Evolutionary conservation across 1,284 basidiomycete genomes (phyloP).

Genomic region (Marasmius fiardii): DNA sequence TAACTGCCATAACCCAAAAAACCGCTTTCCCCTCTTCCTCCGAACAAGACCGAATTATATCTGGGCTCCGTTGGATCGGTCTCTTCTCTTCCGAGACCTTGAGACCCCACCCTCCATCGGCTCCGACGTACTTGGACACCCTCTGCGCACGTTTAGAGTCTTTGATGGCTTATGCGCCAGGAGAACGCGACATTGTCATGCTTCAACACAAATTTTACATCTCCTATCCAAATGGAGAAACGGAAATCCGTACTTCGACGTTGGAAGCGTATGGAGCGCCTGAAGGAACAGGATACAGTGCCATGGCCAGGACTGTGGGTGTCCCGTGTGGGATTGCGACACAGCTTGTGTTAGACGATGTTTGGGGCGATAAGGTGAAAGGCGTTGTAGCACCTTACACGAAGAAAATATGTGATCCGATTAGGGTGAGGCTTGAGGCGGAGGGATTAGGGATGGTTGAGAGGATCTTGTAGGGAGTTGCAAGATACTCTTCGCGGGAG

Average conservation of each 20-base stretch:
- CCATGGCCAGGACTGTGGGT: conserved; percentile 94
- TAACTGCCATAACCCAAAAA: conserved; percentile 69
- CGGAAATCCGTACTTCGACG: conserved; percentile 89
- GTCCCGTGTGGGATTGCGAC: conserved; percentile 93
- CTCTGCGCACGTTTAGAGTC: conserved; percentile 90
- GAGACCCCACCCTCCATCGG: conserved; percentile 50
- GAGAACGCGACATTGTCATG: conserved; percentile 96
- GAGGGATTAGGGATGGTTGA: conserved; percentile 86
- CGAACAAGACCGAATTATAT: conserved; percentile 75
- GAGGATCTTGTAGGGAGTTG: conserved; percentile 49
- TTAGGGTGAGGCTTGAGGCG: conserved; percentile 74
- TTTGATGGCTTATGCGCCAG: conserved; percentile 88
- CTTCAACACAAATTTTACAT: conserved; percentile 97
- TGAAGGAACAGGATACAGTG: conserved; percentile 65
- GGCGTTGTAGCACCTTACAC: conserved; percentile 91
- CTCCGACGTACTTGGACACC: conserved; percentile 65
- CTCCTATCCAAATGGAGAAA: conserved; percentile 78
- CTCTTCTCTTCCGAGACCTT: conserved; percentile 78
- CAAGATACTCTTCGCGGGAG: no score
- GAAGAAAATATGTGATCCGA: conserved; percentile 83
- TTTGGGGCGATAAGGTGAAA: conserved; percentile 55
- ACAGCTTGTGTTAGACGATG: conserved; percentile 79
- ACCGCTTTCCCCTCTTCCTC: conserved; percentile 70
- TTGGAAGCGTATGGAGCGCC: conserved; percentile 90
- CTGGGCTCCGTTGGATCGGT: conserved; percentile 92